Evolutionary conservation across 352 stramenopile species (phyloP).

Genomic region (Phytophthora multivora): DNA sequence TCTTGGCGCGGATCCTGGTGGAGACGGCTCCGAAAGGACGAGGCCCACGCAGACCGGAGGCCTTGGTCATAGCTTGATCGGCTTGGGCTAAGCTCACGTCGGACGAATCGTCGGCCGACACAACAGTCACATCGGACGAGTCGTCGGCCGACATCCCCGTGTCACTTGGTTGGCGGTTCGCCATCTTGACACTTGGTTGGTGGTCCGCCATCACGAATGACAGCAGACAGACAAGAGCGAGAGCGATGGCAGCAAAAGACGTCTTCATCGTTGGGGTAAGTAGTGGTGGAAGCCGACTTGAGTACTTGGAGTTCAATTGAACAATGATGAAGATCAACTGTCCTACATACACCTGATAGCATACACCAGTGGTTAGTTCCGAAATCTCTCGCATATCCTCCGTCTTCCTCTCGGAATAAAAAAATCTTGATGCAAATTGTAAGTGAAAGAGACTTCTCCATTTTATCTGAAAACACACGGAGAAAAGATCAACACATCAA

Average conservation of each 20-base stretch:
- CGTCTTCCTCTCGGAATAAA: neutral
- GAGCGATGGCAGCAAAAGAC: constrained; percentile 1
- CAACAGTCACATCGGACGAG: constrained; percentile 6
- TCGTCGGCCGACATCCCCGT: constrained; percentile 1
- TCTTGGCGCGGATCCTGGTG: constrained; percentile 14
- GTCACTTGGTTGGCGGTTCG: too few relatives aligned
- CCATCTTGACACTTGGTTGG: neutral
- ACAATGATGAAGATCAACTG: constrained; percentile 17
- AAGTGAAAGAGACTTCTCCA: constrained; percentile 1
- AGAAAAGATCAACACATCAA: constrained; percentile 10
- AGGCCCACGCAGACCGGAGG: neutral
- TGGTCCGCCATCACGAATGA: constrained; percentile 13
- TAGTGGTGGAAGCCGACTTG: constrained; percentile 17
- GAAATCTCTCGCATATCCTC: constrained; percentile 2
- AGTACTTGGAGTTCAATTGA: constrained; percentile 17
- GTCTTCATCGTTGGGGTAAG: constrained; percentile 15
- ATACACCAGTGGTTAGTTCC: neutral
- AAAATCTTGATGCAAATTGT: neutral
- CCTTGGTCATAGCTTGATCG: constrained; percentile 5
- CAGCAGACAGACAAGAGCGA: constrained; percentile 8
- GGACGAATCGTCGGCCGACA: constrained; percentile 8
- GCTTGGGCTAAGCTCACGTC: neutral
- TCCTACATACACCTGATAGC: too few relatives aligned
- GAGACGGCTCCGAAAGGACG: neutral
- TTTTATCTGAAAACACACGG: constrained; percentile 1